These are phyloP conservation scores for Phaeodactylum tricornutum DNA, from an alignment of 108 stramenopile species.

Conservation along the genomic window DNA sequence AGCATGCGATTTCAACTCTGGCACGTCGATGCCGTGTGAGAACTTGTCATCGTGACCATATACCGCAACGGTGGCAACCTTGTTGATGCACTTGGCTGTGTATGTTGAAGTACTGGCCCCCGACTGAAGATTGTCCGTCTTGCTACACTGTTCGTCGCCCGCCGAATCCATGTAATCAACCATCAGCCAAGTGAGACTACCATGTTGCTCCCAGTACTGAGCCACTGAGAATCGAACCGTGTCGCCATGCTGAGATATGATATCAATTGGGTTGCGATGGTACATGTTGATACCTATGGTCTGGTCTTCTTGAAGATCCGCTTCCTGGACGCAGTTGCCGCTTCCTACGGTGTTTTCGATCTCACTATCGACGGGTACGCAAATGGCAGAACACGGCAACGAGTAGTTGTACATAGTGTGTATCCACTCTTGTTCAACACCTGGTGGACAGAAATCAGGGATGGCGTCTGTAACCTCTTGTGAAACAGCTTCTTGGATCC, in stretches of 20 bases:
- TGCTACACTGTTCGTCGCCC: background rate
- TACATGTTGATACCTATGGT: no score
- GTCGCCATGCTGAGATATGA: background rate
- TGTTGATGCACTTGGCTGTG: background rate
- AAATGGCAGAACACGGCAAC: background rate
- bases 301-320: no score
- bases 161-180: background rate
- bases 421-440: no score
- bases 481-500: background rate
- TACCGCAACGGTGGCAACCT: background rate
- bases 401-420: no score
- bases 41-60: background rate
- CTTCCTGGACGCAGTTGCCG: background rate
- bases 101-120: background rate
- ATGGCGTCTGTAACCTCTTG: no score
- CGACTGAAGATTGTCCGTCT: background rate
- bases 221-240: background rate
- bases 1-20: no score
- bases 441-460: no score
- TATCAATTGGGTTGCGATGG: background rate
- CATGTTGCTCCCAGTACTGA: background rate
- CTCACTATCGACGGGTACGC: background rate
- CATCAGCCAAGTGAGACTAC: background rate
- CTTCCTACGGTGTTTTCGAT: background rate
- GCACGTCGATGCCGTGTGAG: no score